These are phyloP conservation scores for Purpureocillium takamizusanense DNA, from an alignment of 2,329 filamentous ascomycete species.

Conservation along the genomic window DNA sequence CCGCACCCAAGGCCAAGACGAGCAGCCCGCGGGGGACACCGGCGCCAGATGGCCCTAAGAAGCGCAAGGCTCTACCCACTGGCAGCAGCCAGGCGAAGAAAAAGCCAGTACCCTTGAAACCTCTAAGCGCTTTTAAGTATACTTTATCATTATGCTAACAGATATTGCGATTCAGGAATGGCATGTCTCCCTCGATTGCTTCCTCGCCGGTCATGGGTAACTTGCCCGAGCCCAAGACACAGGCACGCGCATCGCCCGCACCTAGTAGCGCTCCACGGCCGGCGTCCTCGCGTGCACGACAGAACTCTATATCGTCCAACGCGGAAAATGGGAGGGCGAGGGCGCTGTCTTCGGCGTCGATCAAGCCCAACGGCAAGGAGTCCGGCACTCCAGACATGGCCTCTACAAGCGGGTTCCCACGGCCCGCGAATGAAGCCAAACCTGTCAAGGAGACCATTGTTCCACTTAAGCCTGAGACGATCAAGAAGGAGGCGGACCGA, in stretches of 20 bases:
- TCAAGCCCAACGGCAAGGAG: conserved; percentile 46
- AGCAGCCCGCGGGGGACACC: conserved; percentile 63
- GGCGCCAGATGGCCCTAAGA: conserved; percentile 61
- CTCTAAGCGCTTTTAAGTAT: too few species aligned
- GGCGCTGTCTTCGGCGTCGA: conserved; percentile 52
- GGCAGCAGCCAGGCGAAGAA: conserved; percentile 69
- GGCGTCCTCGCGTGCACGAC: conserved; percentile 61
- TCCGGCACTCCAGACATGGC: conserved; percentile 27
- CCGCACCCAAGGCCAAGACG: conserved; percentile 45
- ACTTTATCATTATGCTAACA: too few species aligned
- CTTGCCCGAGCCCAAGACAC: conserved; percentile 52
- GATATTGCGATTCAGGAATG: conserved; percentile 20
- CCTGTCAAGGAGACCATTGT: conserved; percentile 36
- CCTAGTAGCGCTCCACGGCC: conserved; percentile 50
- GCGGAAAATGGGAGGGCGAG: conserved; percentile 45
- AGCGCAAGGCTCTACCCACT: conserved; percentile 54
- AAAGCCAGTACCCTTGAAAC: too few species aligned
- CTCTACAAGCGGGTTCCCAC: conserved; percentile 17
- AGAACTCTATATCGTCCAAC: conserved; percentile 60
- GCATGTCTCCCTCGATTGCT: conserved; percentile 60
- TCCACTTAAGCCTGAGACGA: conserved; percentile 20
- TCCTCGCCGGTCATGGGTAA: conserved; percentile 66
- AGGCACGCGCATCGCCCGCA: conserved; percentile 48
- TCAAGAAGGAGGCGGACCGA: conserved; percentile 24
- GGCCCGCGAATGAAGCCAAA: conserved; percentile 35